Base-by-base conservation (phyloP, 2,329 filamentous ascomycete species). In the Hymenoscyphus albidus region DNA sequence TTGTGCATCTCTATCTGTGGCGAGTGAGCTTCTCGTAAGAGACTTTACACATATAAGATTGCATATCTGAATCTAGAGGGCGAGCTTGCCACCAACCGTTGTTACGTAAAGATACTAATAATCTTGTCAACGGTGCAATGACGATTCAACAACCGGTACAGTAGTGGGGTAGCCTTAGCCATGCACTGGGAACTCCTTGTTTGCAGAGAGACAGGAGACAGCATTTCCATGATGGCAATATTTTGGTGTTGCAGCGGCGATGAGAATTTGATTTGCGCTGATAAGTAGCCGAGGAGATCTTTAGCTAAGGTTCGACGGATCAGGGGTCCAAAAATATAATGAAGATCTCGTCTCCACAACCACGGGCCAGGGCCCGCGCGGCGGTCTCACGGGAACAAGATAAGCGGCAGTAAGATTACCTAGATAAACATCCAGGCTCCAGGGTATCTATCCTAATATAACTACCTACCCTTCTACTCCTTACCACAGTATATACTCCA, bases 1-100 rank as follows among this genome's bases (percentile, higher is more conserved):
- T 39, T 22, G 42, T 56, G 31, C 44, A 22, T 16, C 60, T 32
- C 31, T 59, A 63, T 63, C 62, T 63, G 58, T 63, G 56, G 59
- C 62, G 62, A 63, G 57, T 63, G 57, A 59, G 56, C 60, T 39
- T 59, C 56, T 63, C 62, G 62, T 63, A 63, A 63, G 44, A 51
- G 44, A 18, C n/a, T 35, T 35, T 35, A 35, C 32, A 35, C 32
- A 35, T 51, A 51, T 51, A 51, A 51, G 44, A 51, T 51, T 51
- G 44, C 16, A 51, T 22, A 18, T 27, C n/a, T 51, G n/a, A 22
- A 51, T 12, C 16, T 9, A 5, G 18, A 22, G 44, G 44, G 18
- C 18, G 18, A 51, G n/a, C 10, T 51, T 51, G 44, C 44, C 44
- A 51, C 44, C 44, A 18, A n/a, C n/a, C n/a, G 44, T 51, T 18